A percentile compares a stretch with the other conserved stretches of the same genome.
Conservation (phyloP, 108 stramenopile species). For the Pseudonitzschia multistriata region DNA sequence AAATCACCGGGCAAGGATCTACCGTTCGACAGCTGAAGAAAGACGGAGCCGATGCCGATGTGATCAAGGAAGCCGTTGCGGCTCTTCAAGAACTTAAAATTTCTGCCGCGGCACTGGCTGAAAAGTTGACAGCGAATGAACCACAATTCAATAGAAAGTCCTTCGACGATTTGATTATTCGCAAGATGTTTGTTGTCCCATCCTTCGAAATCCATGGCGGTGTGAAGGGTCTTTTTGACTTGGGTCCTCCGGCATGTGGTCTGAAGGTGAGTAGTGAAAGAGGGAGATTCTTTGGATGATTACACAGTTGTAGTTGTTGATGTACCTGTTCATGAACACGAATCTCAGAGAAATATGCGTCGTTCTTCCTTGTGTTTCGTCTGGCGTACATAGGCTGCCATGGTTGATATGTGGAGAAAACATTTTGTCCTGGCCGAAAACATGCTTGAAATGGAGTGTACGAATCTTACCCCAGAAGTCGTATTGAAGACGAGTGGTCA, state of each 20-base stretch:
- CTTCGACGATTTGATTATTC: conserved; percentile 94
- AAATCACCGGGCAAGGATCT: conserved; percentile 85
- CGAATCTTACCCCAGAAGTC: conserved; percentile 93
- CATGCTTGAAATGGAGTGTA: conserved; percentile 99
- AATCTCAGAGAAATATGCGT: neutral
- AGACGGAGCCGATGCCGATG: conserved; percentile 74
- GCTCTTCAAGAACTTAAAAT: conserved; percentile 77
- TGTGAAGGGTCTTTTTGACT: conserved; percentile 97
- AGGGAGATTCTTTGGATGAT: too few relatives aligned
- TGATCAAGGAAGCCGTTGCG: conserved; percentile 75
- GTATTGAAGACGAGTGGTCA: conserved; percentile 98
- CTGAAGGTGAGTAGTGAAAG: conserved; percentile 78
- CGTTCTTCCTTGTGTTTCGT: neutral
- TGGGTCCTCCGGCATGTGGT: conserved; percentile 97
- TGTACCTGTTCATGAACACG: neutral
- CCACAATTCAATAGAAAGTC: conserved; percentile 79
- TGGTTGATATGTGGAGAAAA: conserved; percentile 94
- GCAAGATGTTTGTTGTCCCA: conserved; percentile 99
- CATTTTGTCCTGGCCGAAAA: conserved; percentile 96
- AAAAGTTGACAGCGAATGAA: conserved; percentile 49
- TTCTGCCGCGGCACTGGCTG: conserved; percentile 50
- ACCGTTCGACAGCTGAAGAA: conserved; percentile 84
- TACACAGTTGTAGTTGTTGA: too few relatives aligned
- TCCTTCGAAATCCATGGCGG: conserved; percentile 99
- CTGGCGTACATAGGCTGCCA: conserved; percentile 66